Base-by-base conservation (phyloP, 2,329 filamentous ascomycete species). In the Fusarium heterosporum region DNA sequence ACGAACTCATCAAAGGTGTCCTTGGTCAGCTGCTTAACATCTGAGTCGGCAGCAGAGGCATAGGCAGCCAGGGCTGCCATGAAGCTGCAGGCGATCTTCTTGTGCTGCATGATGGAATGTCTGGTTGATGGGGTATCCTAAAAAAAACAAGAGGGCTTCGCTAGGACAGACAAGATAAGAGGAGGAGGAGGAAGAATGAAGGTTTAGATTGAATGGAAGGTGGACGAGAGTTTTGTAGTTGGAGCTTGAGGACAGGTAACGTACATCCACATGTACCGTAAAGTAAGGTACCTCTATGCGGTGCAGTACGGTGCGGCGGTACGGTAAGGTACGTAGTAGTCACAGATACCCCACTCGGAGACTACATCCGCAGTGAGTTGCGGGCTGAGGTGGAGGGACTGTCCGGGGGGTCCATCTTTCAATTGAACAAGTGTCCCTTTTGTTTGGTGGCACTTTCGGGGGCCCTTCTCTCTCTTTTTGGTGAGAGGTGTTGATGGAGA, bases 1-100 rank as follows among this genome's bases (percentile, higher is more conserved):
- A 99, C 84, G 80, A 97, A 99, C 64, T 90, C 87, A 72, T 91
- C 86, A 80, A 99, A 99, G 70, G 87, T 93, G 77, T 95, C 93
- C 80, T 90, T 90, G 80, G 91, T 96, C 70, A 99, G 85, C 72
- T 93, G 88, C 74, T 88, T 81, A 69, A 99, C 96, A 78, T 98
- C 93, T 45, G 93, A 97, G 48, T 84, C 82, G 70, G 85, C 87
- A 64, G 89, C 85, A 66, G 87, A 84, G 73, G 87, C 89, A 69
- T 84, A 79, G 70, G 84, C 84, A 63, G 85, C 84, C 61, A 83
- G 79, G 69, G 84, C 84, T 72, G 82, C 82, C 74, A 87, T 76
- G 73, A 87, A 81, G 81, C 84, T 82, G 71, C 82, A 80, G 73
- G 84, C 81, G 66, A 87, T 73, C 72, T 79, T 80, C 77, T 83